A percentile compares a stretch with the other conserved stretches of the same genome.
Evolutionary conservation across 2,329 filamentous ascomycete genomes (phyloP).

Genomic region (Ilyonectria mors-panacis): DNA sequence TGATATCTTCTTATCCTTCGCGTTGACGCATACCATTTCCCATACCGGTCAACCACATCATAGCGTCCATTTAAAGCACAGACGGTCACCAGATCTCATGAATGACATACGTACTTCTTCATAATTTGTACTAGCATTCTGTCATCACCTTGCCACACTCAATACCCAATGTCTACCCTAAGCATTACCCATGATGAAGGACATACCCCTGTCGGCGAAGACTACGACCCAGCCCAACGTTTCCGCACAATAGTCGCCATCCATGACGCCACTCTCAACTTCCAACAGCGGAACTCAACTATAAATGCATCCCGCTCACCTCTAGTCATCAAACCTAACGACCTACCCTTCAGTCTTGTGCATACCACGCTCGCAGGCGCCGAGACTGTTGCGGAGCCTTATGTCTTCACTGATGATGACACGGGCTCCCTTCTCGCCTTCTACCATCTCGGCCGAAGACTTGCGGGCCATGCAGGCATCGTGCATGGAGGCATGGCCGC

Average conservation of each 20-base stretch:
- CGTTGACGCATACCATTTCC: no score
- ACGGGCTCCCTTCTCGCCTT: constrained; percentile 22
- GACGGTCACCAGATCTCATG: neutral
- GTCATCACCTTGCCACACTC: neutral
- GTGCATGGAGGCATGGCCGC: constrained; percentile 42
- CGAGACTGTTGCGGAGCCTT: constrained; percentile 4
- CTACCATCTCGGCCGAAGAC: constrained; percentile 11
- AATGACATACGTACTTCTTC: neutral
- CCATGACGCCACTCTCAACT: constrained; percentile 2
- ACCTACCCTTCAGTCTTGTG: neutral
- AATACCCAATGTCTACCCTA: neutral
- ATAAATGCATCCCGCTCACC: constrained; percentile 4
- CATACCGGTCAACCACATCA: neutral
- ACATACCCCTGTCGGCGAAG: neutral
- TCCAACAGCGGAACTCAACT: constrained; percentile 4
- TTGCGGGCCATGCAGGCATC: constrained; percentile 38
- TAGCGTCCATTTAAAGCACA: neutral
- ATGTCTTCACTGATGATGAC: constrained; percentile 23
- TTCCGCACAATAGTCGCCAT: neutral
- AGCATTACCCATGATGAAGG: neutral
- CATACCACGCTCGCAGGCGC: neutral
- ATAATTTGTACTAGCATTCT: neutral
- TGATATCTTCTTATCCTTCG: no score
- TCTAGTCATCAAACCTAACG: constrained; percentile 1
- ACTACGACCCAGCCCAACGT: neutral